Percentiles rank a stretch among this genome's conserved stretches.
Conservation (phyloP, 2,329 filamentous ascomycete genomes). For the Alternaria dauci region DNA sequence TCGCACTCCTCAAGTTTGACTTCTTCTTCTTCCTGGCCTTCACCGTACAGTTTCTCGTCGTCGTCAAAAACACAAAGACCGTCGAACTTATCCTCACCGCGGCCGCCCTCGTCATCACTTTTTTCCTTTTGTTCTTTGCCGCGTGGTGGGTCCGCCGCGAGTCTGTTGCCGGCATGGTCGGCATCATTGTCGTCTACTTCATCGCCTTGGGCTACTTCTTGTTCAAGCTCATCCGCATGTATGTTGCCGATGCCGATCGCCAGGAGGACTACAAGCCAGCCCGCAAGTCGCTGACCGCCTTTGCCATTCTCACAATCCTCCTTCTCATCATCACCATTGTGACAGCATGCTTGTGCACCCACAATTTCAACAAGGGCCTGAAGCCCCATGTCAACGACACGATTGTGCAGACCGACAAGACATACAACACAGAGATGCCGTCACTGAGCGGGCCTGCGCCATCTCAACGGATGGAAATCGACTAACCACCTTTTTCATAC, state of each 20-base stretch:
- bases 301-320: constrained; percentile 90
- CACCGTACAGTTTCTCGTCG: constrained; percentile 95
- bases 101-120: constrained; percentile 88
- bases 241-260: constrained; percentile 64
- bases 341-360: constrained; percentile 86
- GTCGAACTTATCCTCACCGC: constrained; percentile 87
- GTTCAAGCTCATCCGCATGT: constrained; percentile 98
- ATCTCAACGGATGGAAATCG: constrained; percentile 54
- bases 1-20: constrained; percentile 96
- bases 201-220: constrained; percentile 93
- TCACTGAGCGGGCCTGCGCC: constrained; percentile 56
- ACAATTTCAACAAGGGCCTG: constrained; percentile 88
- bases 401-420: constrained; percentile 61
- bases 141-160: constrained; percentile 87
- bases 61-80: constrained; percentile 73
- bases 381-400: constrained; percentile 81
- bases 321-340: constrained; percentile 87
- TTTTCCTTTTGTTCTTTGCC: constrained; percentile 84
- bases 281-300: constrained; percentile 85
- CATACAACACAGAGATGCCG: constrained; percentile 59
- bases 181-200: constrained; percentile 84
- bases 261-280: constrained; percentile 75
- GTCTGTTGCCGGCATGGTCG: constrained; percentile 77
- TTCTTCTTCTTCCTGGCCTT: constrained; percentile 99
- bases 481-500: constrained; percentile 35